Evolutionary conservation across 139 green algal species (phyloP), one percentile per base, ranked within the genome.

Genomic region (Pleodorina starrii): DNA sequence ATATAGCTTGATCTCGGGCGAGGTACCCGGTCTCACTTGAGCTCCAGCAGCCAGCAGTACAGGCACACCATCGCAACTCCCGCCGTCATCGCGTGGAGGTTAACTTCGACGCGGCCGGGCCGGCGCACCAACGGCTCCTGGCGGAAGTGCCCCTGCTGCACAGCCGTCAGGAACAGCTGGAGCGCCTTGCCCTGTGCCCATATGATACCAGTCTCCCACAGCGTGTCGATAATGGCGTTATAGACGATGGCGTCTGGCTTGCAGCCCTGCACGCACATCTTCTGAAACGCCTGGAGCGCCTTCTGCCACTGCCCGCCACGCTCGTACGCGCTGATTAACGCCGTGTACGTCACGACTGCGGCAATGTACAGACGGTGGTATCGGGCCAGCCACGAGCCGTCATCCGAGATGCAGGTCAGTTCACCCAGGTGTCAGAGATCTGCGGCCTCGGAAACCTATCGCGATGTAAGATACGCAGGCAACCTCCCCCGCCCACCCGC

Each of bases 61-160:
- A 98, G 87, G 91, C 91, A 95, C 2, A 98, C 93, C 92, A 97
- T 96, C 44, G 96, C 96, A 12, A 98, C 96, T 16, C 96, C 96
- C 2, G 96, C 96, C 16, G 96, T 98, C 91, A 97, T 95, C 66
- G 96, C 96, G 86, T 98, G 96, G 42, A 98, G 94, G 90, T 97
- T 97, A 35, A 98, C 91, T 91, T 97, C 94, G 10, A 77, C 79
- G 6, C 90, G 69, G 16, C 40, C 42, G 2, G 43, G 54, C 1
- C 71, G 81, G 21, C 76, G 43, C 44, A 86, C 50, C 60, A 94
- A 88, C 69, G 87, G 85, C 88, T 96, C 80, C 27, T 77, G 73
- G 38, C 80, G 51, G 72, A 94, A 92, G 73, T 94, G 89, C 14
- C 92, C 90, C 7, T 92, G 93, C 92, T 93, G 93, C 50, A 94